Percentiles rank a stretch among this genome's conserved stretches.
Conservation (phyloP, 306 rosid species). For the Pyrus communis region DNA sequence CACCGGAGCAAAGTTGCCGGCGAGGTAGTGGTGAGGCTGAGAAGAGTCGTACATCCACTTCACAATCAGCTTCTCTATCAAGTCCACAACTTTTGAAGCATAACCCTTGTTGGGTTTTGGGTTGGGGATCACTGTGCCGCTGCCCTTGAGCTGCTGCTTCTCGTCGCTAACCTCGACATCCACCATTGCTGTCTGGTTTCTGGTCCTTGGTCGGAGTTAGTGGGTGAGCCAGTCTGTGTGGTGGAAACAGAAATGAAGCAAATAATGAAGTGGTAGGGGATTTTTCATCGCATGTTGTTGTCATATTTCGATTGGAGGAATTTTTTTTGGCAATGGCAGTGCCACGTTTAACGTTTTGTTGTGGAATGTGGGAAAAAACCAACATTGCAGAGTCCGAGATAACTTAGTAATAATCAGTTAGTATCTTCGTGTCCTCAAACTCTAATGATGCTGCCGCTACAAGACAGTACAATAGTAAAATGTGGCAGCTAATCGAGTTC, state of each 20-base stretch:
- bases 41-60: slow-evolving; percentile 59
- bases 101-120: slow-evolving; percentile 70
- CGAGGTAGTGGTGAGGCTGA: slow-evolving; percentile 60
- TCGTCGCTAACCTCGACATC: slow-evolving; percentile 4
- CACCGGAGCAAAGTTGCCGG: slow-evolving; percentile 76
- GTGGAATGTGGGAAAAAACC: neutral
- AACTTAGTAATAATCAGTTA: neutral
- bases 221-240: neutral
- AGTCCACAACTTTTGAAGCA: slow-evolving; percentile 46
- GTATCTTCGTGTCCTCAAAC: neutral
- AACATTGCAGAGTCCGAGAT: neutral
- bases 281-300: neutral
- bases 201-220: neutral
- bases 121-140: slow-evolving; percentile 36
- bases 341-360: neutral
- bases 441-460: neutral
- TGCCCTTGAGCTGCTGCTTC: slow-evolving; percentile 10
- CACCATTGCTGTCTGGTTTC: slow-evolving; percentile 13
- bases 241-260: neutral
- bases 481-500: neutral
- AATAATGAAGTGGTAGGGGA: neutral
- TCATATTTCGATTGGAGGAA: neutral
- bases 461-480: neutral
- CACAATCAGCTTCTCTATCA: slow-evolving; percentile 62
- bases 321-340: neutral